These are phyloP conservation scores for Linaria vulgaris DNA, from an alignment of 257 asterid species.

Conservation along the genomic window DNA sequence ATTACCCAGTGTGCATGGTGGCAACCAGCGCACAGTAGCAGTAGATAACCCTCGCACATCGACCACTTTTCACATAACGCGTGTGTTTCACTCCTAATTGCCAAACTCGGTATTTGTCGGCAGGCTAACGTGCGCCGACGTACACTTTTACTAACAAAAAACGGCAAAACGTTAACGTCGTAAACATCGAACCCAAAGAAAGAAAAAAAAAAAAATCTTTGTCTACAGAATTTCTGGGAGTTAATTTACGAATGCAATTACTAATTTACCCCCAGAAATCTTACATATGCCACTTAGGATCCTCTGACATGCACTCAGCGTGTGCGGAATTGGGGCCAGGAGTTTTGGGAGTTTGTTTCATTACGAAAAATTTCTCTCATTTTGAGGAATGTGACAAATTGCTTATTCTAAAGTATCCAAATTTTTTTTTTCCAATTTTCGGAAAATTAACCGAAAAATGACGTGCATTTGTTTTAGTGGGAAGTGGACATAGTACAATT, in stretches of 20 bases:
- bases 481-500: neutral
- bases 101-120: slow-evolving; percentile 34
- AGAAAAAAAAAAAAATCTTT: neutral
- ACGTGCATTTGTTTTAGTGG: neutral
- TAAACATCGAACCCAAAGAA: neutral
- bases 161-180: slow-evolving; percentile 2
- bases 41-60: slow-evolving; percentile 28
- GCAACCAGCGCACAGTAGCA: slow-evolving; percentile 16
- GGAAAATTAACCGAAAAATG: neutral
- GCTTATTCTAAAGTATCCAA: neutral
- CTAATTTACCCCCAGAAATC: slow-evolving; percentile 17
- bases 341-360: slow-evolving; percentile 16
- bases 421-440: neutral
- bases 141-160: neutral
- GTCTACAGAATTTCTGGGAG: no score
- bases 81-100: slow-evolving; percentile 6
- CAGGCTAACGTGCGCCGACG: slow-evolving; percentile 16
- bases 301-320: slow-evolving; percentile 9
- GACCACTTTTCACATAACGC: slow-evolving; percentile 23
- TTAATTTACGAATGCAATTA: neutral
- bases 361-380: slow-evolving; percentile 20
- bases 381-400: neutral
- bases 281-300: slow-evolving; percentile 1
- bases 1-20: neutral
- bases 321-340: slow-evolving; percentile 12